phyloP scores from a whole-genome alignment of 1,139 yeast genomes.

The Taiozyma sp. region DNA sequence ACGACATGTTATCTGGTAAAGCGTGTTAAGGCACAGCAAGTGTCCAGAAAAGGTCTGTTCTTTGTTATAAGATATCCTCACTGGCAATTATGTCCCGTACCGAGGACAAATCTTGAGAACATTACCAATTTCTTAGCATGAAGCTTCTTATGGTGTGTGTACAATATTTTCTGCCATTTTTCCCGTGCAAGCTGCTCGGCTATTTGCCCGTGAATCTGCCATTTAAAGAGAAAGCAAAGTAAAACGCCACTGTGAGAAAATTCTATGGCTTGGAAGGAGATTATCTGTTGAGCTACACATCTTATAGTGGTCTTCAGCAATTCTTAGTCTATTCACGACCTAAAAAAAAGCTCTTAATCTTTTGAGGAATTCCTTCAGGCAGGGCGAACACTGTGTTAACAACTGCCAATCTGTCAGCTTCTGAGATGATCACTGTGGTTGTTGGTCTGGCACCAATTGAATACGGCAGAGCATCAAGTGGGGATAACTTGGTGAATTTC shows the following conservation, averaged over 20 bases:
- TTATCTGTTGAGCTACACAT: not conserved
- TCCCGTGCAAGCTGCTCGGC: not conserved
- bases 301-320: not conserved
- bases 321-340: not conserved
- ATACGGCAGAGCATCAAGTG: conserved; percentile 24
- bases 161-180: not conserved
- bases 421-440: conserved; percentile 10
- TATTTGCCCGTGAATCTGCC: not conserved
- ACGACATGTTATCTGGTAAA: not conserved
- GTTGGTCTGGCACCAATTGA: conserved; percentile 22
- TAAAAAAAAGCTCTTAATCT: conserved; percentile 3
- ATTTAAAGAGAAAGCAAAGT: not conserved
- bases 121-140: not conserved
- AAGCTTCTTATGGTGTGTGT: not conserved
- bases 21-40: not conserved
- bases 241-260: not conserved
- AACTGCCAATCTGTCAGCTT: conserved; percentile 26
- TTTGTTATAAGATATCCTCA: not conserved
- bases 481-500: conserved; percentile 13
- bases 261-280: not conserved
- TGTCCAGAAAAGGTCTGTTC: not conserved
- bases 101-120: not conserved
- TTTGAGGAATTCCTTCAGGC: conserved; percentile 31
- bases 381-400: conserved; percentile 67
- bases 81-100: not conserved